Evolutionary conservation across 495 filamentous ascomycete species (phyloP).

Genomic region (Aspergillus haitiensis): DNA sequence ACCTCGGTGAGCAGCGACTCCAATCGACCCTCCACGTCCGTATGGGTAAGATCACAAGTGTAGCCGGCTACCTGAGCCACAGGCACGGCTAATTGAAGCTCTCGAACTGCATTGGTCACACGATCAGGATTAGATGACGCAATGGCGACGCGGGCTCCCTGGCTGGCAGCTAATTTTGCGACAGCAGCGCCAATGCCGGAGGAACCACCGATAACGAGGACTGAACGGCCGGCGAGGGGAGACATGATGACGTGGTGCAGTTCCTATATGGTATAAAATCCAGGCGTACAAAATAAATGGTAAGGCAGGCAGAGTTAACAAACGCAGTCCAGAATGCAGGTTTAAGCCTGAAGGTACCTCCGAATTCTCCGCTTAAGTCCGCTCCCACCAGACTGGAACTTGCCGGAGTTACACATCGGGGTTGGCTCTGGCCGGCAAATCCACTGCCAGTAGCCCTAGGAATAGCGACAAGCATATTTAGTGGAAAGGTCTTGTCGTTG

Average conservation of each 20-base stretch:
- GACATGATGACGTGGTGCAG: background rate
- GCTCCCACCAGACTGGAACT: too few relatives aligned
- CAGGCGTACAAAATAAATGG: too few relatives aligned
- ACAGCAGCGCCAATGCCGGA: constrained; percentile 58
- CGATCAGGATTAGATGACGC: constrained; percentile 51
- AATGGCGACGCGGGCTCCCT: constrained; percentile 54
- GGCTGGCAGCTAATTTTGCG: constrained; percentile 52
- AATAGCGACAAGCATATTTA: too few relatives aligned
- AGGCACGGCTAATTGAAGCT: constrained; percentile 40
- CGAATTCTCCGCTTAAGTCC: too few relatives aligned
- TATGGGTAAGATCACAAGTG: constrained; percentile 49
- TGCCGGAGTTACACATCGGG: too few relatives aligned
- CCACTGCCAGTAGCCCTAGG: too few relatives aligned
- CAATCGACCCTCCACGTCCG: constrained; percentile 45
- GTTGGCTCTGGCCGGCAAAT: too few relatives aligned
- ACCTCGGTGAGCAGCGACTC: constrained; percentile 43
- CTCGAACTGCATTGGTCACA: constrained; percentile 42
- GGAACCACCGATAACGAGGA: constrained; percentile 57
- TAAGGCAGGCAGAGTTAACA: too few relatives aligned
- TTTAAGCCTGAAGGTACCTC: too few relatives aligned
- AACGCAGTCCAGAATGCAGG: too few relatives aligned
- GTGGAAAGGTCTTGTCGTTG: too few relatives aligned
- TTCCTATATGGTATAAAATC: too few relatives aligned
- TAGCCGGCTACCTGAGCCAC: constrained; percentile 38
- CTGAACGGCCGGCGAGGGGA: constrained; percentile 10